Conservation (phyloP, 202 grass and related monocot genomes). For the Saccharum hybrid region DNA sequence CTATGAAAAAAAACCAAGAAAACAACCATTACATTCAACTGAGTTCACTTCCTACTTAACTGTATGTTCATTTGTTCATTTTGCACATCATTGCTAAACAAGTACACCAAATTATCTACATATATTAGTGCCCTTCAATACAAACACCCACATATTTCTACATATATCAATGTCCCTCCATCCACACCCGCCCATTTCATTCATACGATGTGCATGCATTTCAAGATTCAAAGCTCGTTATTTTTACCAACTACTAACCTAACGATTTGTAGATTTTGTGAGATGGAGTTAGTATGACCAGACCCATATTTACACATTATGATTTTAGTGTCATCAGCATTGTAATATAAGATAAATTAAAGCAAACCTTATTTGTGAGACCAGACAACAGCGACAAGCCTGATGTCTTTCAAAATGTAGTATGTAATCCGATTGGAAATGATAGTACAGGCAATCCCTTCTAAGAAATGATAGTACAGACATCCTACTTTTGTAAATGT, state of each 20-base stretch:
- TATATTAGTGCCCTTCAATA: not conserved
- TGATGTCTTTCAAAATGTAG: not conserved
- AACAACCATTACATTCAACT: not conserved
- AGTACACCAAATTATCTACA: not conserved
- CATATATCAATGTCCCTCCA: not conserved
- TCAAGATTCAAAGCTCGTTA: not conserved
- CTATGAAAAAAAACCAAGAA: too few relatives aligned
- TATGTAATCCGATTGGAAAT: slow-evolving; percentile 10
- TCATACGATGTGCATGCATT: not conserved
- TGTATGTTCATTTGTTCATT: not conserved
- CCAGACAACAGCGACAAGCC: not conserved
- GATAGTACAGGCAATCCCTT: not conserved
- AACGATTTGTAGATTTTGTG: not conserved
- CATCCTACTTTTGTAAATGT: slow-evolving; percentile 23
- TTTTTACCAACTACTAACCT: not conserved
- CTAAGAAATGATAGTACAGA: not conserved
- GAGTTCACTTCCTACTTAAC: not conserved
- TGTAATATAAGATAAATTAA: not conserved
- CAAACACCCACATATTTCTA: not conserved
- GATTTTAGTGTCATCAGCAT: not conserved
- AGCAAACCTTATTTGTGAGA: not conserved
- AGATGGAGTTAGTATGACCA: not conserved
- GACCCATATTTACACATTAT: not conserved
- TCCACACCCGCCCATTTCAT: not conserved
- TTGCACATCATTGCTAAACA: not conserved